Evolutionary conservation across 495 filamentous ascomycete genomes (phyloP).

Genomic region (Aspergillus coremiiformis): DNA sequence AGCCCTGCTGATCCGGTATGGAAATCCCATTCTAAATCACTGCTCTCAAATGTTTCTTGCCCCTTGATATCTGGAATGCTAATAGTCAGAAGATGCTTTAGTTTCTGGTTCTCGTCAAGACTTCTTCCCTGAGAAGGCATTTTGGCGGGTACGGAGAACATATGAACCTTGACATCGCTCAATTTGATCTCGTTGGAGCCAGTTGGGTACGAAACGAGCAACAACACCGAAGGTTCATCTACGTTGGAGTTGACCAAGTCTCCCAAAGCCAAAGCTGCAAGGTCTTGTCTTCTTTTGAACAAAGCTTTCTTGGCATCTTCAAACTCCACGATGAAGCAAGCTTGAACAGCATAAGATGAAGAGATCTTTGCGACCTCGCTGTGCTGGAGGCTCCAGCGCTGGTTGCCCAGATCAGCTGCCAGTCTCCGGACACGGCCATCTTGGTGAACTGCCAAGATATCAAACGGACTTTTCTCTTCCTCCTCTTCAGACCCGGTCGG

Average conservation of each 20-base stretch:
- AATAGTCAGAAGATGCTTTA: constrained; percentile 35
- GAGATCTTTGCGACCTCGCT: constrained; percentile 29
- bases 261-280: constrained; percentile 33
- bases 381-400: constrained; percentile 38
- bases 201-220: constrained; percentile 35
- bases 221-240: constrained; percentile 33
- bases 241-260: constrained; percentile 20
- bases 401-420: constrained; percentile 33
- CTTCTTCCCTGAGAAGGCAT: constrained; percentile 6
- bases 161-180: constrained; percentile 34
- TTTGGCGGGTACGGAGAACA: constrained; percentile 35
- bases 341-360: constrained; percentile 26
- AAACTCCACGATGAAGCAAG: constrained; percentile 40
- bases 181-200: constrained; percentile 23
- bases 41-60: constrained; percentile 18
- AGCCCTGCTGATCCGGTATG: constrained; percentile 38
- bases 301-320: constrained; percentile 38
- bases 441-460: constrained; percentile 42
- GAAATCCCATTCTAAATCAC: constrained; percentile 37
- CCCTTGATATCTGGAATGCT: constrained; percentile 27
- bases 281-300: constrained; percentile 38
- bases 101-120: constrained; percentile 29
- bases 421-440: constrained; percentile 38
- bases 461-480: constrained; percentile 24
- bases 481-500: constrained; percentile 20